phyloP scores from a whole-genome alignment of 1,139 yeast species.

The Wickerhamomyces sp. region DNA sequence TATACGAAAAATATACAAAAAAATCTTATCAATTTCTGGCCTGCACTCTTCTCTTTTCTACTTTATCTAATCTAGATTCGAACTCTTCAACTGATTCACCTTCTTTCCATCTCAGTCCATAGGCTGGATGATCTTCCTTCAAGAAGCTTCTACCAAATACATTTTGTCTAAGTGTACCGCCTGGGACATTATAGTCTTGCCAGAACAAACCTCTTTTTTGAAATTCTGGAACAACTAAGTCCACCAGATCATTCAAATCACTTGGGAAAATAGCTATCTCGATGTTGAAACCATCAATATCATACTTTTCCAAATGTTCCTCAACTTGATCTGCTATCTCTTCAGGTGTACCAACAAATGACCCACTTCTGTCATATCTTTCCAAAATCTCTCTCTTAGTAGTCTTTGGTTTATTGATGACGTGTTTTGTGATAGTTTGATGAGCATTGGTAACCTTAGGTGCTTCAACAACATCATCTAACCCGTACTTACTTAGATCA shows the following conservation, averaged over 20 bases:
- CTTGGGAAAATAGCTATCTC: conserved; percentile 30
- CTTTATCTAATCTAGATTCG: conserved; percentile 18
- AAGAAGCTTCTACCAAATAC: conserved; percentile 4
- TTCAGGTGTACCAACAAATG: conserved; percentile 26
- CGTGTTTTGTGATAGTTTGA: conserved; percentile 1
- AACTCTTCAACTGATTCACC: conserved; percentile 33
- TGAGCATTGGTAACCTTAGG: background rate
- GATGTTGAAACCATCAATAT: conserved; percentile 32
- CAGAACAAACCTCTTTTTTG: conserved; percentile 27
- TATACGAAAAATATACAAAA: no score
- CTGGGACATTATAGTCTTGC: conserved; percentile 26
- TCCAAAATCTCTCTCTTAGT: conserved; percentile 5
- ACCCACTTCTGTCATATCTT: conserved; percentile 1
- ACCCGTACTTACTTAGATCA: conserved; percentile 22
- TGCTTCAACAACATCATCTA: conserved; percentile 27
- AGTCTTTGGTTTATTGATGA: conserved; percentile 5
- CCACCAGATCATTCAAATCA: conserved; percentile 30
- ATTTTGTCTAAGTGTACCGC: conserved; percentile 12
- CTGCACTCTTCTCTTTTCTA: background rate
- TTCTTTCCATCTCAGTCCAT: conserved; percentile 34
- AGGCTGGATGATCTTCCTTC: conserved; percentile 31
- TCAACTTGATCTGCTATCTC: conserved; percentile 30
- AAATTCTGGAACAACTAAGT: conserved; percentile 29
- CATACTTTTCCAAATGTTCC: conserved; percentile 30
- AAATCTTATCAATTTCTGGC: background rate